These are phyloP conservation scores for Coelastrella sp. DNA, from an alignment of 139 green algal species.

Conservation along the genomic window DNA sequence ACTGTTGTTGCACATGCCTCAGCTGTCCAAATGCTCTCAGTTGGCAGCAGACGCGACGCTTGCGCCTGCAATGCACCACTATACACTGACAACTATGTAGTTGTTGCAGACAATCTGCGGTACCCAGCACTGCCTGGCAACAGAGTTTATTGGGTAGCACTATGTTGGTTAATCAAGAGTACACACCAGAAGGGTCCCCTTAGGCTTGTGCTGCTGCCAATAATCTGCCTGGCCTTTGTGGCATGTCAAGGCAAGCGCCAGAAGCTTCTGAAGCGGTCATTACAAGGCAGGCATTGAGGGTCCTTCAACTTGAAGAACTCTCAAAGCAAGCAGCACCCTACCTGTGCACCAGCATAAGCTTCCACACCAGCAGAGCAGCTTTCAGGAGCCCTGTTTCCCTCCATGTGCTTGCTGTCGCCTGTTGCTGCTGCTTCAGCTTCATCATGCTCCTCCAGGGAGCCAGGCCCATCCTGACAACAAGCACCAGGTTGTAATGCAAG, in stretches of 20 bases:
- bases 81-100: not conserved
- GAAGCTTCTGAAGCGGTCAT: not conserved
- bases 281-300: not conserved
- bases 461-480: not conserved
- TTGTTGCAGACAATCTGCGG: not conserved
- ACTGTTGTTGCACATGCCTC: constrained; percentile 27
- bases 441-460: constrained; percentile 5
- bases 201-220: too few species aligned
- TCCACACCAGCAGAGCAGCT: constrained; percentile 18
- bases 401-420: not conserved
- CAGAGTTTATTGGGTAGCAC: not conserved
- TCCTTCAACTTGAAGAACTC: not conserved
- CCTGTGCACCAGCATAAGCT: not conserved
- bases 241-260: not conserved
- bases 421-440: not conserved
- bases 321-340: not conserved
- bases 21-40: not conserved
- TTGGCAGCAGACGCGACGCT: constrained; percentile 1
- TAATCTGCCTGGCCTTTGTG: too few species aligned
- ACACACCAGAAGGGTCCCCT: too few species aligned
- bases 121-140: not conserved
- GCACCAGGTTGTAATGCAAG: not conserved
- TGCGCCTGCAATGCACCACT: not conserved
- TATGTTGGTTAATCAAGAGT: not conserved
- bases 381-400: not conserved